Evolutionary conservation across 106 monocot genomes (phyloP), one percentile per base, ranked within the genome.

Genomic region (Posidonia australis): DNA sequence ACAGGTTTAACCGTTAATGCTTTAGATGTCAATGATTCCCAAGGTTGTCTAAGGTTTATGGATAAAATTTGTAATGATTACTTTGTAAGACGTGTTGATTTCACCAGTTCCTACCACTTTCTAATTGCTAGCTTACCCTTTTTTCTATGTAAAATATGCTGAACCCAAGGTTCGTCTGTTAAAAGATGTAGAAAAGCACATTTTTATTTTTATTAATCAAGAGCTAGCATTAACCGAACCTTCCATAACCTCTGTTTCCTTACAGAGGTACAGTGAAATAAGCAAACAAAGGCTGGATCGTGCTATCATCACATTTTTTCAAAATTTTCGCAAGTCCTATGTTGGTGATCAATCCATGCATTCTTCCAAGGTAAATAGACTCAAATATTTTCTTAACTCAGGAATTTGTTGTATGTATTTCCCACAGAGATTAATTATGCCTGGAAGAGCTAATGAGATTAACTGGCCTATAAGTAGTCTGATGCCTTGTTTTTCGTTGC

Each of bases 341-440:
- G 91, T 98, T 68, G 96, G 96, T 49, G 96, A 98, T 47, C 91
- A 91, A 76, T 90, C 96, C 32, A 83, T 98, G 79, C 96, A 91
- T 83, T 87, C 96, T 70, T 90, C 96, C 21, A 90, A 91, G 87
- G 96, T 91, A 82, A 23, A 11, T 26, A 57, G 19, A 54, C 20
- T 55, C 41, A 10, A 6, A 44, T 21, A 58, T 47, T 9, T 28
- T 70, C n/a, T 27, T 44, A 47, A 59, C 41, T 11, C 1, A 16
- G 58, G 41, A 42, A 9, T 43, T 64, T 26, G 23, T 32, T 42
- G 18, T 21, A 63, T 63, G 10, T 63, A 46, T 24, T 25, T 13
- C 36, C 24, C 10, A 1, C 13, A 23, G 57, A 16, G 25, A 12
- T 57, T 26, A 12, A 9, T 12, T 16, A 16, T 13, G 26, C 4